Evolutionary conservation across 768 basidiomycete species (phyloP).

Genomic region (Hericium alpestre): DNA sequence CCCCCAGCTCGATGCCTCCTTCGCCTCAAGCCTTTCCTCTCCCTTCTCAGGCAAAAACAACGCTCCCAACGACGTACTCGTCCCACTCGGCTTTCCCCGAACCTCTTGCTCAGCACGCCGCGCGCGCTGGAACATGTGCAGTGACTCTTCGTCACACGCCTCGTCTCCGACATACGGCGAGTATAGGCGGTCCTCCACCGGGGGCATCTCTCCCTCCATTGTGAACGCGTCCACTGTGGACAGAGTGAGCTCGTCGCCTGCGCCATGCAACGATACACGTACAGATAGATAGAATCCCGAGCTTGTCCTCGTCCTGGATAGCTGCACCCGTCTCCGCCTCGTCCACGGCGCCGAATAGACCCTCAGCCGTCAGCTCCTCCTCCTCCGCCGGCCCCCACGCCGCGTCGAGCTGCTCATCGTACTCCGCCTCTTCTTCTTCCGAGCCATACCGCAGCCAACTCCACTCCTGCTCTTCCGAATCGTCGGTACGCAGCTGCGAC

Average conservation of each 20-base stretch:
- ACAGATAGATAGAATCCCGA: conserved; percentile 38
- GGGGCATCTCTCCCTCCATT: not conserved
- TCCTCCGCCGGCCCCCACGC: conserved; percentile 9
- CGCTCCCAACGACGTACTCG: conserved; percentile 5
- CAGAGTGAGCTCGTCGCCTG: not conserved
- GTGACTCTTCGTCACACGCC: conserved; percentile 12
- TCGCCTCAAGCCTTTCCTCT: not conserved
- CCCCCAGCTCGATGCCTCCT: conserved; percentile 18
- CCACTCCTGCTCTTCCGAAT: conserved; percentile 24
- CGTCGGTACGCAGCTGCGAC: conserved; percentile 15
- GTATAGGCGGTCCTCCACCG: conserved; percentile 5
- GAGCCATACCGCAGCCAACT: conserved; percentile 30
- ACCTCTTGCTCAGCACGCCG: conserved; percentile 1
- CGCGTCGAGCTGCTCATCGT: conserved; percentile 4
- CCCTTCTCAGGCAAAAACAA: conserved; percentile 9
- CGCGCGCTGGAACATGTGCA: conserved; percentile 7
- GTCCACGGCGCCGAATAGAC: conserved; percentile 21
- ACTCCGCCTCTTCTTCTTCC: conserved; percentile 15
- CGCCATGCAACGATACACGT: conserved; percentile 14
- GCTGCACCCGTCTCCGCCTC: conserved; percentile 26
- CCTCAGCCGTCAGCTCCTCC: conserved; percentile 16
- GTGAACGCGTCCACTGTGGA: conserved; percentile 8
- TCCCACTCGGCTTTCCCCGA: conserved; percentile 3
- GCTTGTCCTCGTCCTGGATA: conserved; percentile 37
- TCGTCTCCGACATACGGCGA: conserved; percentile 11